Conservation (phyloP, 1,284 basidiomycete species). For the Omphalotus olearius region DNA sequence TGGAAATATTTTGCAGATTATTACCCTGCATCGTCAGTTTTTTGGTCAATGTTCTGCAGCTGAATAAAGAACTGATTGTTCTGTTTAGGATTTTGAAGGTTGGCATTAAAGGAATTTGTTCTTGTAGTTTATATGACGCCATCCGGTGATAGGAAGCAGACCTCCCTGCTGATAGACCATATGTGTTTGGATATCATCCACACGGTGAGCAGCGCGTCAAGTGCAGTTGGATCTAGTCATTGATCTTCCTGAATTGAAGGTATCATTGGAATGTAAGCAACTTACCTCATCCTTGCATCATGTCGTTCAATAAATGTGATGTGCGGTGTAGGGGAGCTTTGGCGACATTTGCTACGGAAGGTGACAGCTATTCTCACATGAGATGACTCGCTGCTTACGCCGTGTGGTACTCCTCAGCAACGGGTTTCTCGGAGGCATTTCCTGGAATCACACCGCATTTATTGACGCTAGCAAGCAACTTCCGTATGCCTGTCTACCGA, state of each 20-base stretch:
- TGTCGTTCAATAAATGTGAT: background rate
- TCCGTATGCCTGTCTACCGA: slow-evolving; percentile 89
- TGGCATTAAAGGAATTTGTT: slow-evolving; percentile 3
- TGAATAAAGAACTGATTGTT: slow-evolving; percentile 1
- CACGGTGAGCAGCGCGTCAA: slow-evolving; percentile 58
- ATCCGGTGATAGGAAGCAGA: slow-evolving; percentile 43
- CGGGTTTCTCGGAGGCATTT: slow-evolving; percentile 87
- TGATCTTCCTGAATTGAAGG: slow-evolving; percentile 34
- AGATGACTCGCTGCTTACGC: background rate
- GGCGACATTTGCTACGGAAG: slow-evolving; percentile 92
- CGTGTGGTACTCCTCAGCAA: slow-evolving; percentile 47
- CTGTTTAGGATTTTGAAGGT: slow-evolving; percentile 56
- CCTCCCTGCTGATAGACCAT: slow-evolving; percentile 85
- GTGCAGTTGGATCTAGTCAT: background rate
- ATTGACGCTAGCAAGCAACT: slow-evolving; percentile 88
- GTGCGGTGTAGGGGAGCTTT: slow-evolving; percentile 72
- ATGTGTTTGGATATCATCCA: slow-evolving; percentile 97
- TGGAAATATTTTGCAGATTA: slow-evolving; percentile 92
- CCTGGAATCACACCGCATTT: slow-evolving; percentile 93
- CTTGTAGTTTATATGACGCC: no score
- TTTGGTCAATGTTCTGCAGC: background rate
- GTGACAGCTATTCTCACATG: slow-evolving; percentile 28
- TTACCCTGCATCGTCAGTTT: slow-evolving; percentile 83
- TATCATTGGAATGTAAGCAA: slow-evolving; percentile 85
- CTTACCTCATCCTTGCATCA: slow-evolving; percentile 1